Evolutionary conservation across 2,329 filamentous ascomycete species (phyloP), one percentile per base, ranked within the genome.

Genomic region (Claviceps maximensis): DNA sequence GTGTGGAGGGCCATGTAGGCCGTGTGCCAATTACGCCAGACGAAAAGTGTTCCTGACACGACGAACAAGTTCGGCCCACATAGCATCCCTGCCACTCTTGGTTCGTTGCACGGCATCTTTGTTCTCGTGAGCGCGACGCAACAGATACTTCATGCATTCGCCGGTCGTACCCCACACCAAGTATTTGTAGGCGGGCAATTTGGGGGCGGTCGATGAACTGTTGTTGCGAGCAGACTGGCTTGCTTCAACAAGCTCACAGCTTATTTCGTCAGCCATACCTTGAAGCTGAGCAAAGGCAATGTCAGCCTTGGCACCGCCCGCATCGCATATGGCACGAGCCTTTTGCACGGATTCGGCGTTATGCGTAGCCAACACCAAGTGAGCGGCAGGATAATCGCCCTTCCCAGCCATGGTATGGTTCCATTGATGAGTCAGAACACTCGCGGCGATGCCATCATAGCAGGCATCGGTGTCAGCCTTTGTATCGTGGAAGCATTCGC

Each of bases 241-340:
- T 10, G 68, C 67, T 56, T 70, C 66, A 33, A 71, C 67, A 15
- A 84, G 69, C 64, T 82, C 79, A 63, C 80, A 83, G 65, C 84
- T 89, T 51, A 97, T 82, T 65, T 96, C 90, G 60, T 97, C 91
- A 1, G 91, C 91, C 91, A 97, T 97, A 42, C 91, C 90, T 72
- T 91, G 86, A 1, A 96, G 78, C 70, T 96, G 90, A 2, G 86
- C 73, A 47, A 71, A 74, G 0, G 68, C 66, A 45, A 72, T 62
- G 25, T 65, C 63, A 0, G 67, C 69, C 62, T 68, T 68, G 56
- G 70, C 70, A 9, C 61, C 63, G 13, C 71, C 71, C 7, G 62
- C 66, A 58, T 74, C 74, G 54, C 78, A 71, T 27, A 83, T 67
- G 13, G 69, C 70, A 25, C 76, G 75, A 15, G 78, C 78, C 49